Percentiles rank a stretch among this genome's conserved stretches.
Conservation (phyloP, 2,329 filamentous ascomycete species). For the Rasamsonia emersonii region DNA sequence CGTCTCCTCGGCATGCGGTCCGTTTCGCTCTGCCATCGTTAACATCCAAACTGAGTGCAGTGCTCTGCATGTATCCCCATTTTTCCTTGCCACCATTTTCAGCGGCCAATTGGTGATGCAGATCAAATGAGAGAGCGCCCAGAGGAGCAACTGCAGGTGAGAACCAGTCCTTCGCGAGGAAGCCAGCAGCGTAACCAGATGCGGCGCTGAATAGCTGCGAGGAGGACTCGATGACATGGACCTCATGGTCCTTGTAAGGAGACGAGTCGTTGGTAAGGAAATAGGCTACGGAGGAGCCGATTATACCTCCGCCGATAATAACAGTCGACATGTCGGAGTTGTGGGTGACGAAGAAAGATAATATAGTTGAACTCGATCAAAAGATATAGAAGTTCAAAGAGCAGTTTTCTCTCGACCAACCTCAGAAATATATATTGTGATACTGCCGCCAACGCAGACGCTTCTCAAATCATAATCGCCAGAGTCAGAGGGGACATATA, state of each 20-base stretch:
- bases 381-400: neutral
- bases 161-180: constrained; percentile 68
- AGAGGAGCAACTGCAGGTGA: constrained; percentile 48
- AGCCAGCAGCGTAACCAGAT: constrained; percentile 66
- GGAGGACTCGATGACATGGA: constrained; percentile 52
- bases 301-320: constrained; percentile 62
- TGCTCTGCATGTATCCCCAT: constrained; percentile 54
- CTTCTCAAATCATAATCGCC: too few relatives aligned
- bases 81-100: constrained; percentile 47
- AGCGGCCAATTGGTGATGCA: constrained; percentile 58
- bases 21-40: constrained; percentile 27
- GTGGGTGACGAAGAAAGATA: neutral
- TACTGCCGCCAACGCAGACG: too few relatives aligned
- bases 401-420: too few relatives aligned
- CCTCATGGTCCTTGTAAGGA: constrained; percentile 23
- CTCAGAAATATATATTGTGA: too few relatives aligned
- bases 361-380: neutral
- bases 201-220: constrained; percentile 61
- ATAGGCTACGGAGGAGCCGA: constrained; percentile 63
- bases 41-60: constrained; percentile 47
- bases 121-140: constrained; percentile 58
- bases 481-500: too few relatives aligned
- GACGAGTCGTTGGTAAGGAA: constrained; percentile 49
- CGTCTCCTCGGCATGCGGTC: constrained; percentile 42
- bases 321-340: constrained; percentile 45